These are phyloP conservation scores for Dentipellis sp. DNA, from an alignment of 768 basidiomycete genomes.

Conservation along the genomic window DNA sequence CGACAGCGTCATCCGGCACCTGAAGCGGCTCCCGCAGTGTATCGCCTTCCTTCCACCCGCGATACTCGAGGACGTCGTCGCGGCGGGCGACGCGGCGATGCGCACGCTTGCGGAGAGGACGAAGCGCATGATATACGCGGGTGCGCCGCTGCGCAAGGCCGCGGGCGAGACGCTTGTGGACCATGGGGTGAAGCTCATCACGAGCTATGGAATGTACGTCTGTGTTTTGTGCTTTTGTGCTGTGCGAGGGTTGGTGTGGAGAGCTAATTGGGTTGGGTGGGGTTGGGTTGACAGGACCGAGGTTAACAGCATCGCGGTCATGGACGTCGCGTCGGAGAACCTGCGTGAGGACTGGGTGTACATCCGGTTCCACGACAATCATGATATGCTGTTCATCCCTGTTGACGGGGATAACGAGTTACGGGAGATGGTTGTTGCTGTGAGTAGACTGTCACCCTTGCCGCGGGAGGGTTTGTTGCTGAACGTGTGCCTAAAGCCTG, in stretches of 20 bases:
- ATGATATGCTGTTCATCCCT: not conserved
- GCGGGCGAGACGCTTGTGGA: not conserved
- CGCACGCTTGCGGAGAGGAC: not conserved
- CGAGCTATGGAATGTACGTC: not conserved
- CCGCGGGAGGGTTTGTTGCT: no score
- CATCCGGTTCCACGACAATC: not conserved
- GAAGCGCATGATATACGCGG: not conserved
- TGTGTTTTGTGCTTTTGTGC: not conserved
- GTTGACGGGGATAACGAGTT: not conserved
- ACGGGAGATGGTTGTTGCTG: not conserved
- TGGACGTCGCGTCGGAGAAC: not conserved
- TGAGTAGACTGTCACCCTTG: no score
- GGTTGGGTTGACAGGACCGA: not conserved
- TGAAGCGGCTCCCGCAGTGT: not conserved
- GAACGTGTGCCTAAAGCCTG: no score
- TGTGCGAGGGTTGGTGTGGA: not conserved
- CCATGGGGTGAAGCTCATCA: not conserved
- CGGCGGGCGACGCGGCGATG: not conserved
- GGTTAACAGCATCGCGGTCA: not conserved
- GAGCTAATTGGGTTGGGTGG: not conserved
- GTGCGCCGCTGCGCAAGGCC: not conserved
- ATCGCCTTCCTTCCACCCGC: not conserved
- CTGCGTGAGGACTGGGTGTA: not conserved
- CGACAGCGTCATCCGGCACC: not conserved
- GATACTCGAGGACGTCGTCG: not conserved